Evolutionary conservation across 129 eudicot genomes (phyloP), one percentile per base, ranked within the genome.

Genomic region (Silybum marianum): DNA sequence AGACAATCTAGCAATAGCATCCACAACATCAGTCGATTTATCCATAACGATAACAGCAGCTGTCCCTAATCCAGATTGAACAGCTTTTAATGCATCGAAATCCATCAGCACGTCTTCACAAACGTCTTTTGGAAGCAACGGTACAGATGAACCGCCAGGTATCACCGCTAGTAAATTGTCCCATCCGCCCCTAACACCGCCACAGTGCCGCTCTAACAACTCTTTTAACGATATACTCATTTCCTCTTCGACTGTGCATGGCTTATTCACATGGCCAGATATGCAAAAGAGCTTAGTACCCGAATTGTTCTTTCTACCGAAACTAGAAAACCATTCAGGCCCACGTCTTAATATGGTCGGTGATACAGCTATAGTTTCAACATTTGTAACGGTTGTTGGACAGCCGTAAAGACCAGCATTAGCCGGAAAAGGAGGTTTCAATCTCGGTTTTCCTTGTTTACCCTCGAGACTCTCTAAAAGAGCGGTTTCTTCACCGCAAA

Each of bases 41-140:
- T 95, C 98, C 97, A 95, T 92, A 74, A 92, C 98, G 44, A 95
- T 95, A 9, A 92, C 98, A 69, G 97, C 97, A 34, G 98, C 98
- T 10, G 98, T 95, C 39, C 98, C 98, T 82, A 95, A 81, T 4
- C 98, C 98, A 2, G 97, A 90, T 71, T 90, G 96, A 26, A 89
- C 97, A 30, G 97, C 98, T 79, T 95, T 92, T 1, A 95, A 90
- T n/a, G 97, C 97, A 77, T 92, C 97, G 69, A 87, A 95, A 84
- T 95, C 98, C 98, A 95, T 95, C 25, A 92, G 77, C 62, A 92
- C 96, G 48, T 92, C 97, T 75, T 94, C 98, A 78, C 96, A 92
- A 6, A 90, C 9, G 71, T 88, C 9, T 84, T 92, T 95, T 36
- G 98, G 88, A 75, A 96, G 81, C 77, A 96, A 83, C 10, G 98